phyloP scores from a whole-genome alignment of 1,284 basidiomycete genomes.

The Exobasidium cylindrosporum region DNA sequence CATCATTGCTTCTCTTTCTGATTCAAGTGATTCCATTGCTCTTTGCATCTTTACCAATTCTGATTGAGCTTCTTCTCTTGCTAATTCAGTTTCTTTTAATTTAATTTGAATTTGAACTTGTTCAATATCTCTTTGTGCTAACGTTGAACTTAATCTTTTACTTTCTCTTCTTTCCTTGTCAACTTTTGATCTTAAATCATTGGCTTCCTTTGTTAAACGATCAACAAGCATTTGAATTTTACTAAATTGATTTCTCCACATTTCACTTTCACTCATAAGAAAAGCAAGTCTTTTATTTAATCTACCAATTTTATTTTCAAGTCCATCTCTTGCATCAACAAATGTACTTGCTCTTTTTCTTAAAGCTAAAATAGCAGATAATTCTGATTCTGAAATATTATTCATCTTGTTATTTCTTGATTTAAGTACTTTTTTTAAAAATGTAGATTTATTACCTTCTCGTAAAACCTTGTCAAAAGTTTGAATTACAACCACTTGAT shows the following conservation, averaged over 20 bases:
- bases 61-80: slow-evolving; percentile 40
- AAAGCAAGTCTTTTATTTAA: slow-evolving; percentile 71
- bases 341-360: slow-evolving; percentile 79
- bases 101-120: slow-evolving; percentile 41
- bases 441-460: slow-evolving; percentile 34
- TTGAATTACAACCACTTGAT: slow-evolving; percentile 78
- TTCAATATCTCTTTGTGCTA: slow-evolving; percentile 45
- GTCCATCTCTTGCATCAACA: slow-evolving; percentile 68
- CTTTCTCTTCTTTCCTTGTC: slow-evolving; percentile 83
- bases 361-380: slow-evolving; percentile 39
- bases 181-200: slow-evolving; percentile 74
- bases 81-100: slow-evolving; percentile 43
- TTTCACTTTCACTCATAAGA: slow-evolving; percentile 81
- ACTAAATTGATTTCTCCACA: slow-evolving; percentile 84
- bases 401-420: slow-evolving; percentile 17
- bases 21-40: slow-evolving; percentile 36
- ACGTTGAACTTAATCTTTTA: slow-evolving; percentile 64
- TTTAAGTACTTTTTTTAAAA: slow-evolving; percentile 39
- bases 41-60: slow-evolving; percentile 42
- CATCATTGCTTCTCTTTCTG: slow-evolving; percentile 49
- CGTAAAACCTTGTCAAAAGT: slow-evolving; percentile 74
- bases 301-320: slow-evolving; percentile 72
- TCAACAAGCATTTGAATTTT: slow-evolving; percentile 85
- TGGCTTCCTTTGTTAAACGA: slow-evolving; percentile 74
- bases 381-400: slow-evolving; percentile 38